Percentiles rank a stretch among this genome's conserved stretches.
Conservation (phyloP, 768 basidiomycete genomes). For the Lactarius evosmus region DNA sequence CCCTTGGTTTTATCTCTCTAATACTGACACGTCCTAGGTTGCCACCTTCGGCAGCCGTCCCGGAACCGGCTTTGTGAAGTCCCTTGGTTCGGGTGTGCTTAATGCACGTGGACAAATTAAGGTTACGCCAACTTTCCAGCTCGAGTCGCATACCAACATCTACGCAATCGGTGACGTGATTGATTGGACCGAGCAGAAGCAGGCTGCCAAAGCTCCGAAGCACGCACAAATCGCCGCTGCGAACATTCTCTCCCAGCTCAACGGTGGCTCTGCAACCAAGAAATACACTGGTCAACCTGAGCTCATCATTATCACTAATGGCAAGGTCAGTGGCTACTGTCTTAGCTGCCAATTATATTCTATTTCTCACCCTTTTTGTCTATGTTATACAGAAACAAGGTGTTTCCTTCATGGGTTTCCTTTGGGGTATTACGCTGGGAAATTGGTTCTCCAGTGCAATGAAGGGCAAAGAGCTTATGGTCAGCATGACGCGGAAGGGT, state of each 20-base stretch:
- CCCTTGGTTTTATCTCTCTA: background rate
- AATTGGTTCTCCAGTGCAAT: constrained; percentile 25
- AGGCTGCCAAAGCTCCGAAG: constrained; percentile 43
- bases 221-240: constrained; percentile 46
- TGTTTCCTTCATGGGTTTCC: constrained; percentile 15
- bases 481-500: constrained; percentile 20
- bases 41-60: constrained; percentile 39
- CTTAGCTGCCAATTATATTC: background rate
- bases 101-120: constrained; percentile 45
- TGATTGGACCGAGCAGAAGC: constrained; percentile 63
- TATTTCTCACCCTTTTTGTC: background rate
- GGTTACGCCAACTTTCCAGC: constrained; percentile 56
- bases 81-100: constrained; percentile 41
- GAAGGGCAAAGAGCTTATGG: constrained; percentile 23
- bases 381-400: constrained; percentile 12
- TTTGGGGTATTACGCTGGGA: constrained; percentile 25
- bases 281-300: constrained; percentile 51
- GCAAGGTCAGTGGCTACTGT: constrained; percentile 20
- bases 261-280: constrained; percentile 37
- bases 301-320: constrained; percentile 40
- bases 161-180: constrained; percentile 68
- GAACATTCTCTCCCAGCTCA: constrained; percentile 49
- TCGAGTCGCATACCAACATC: constrained; percentile 48
- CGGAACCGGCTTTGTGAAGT: constrained; percentile 51
- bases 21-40: constrained; percentile 28